Conservation (phyloP, 2,329 filamentous ascomycete species). For the Neofusicoccum kwambonambiense region DNA sequence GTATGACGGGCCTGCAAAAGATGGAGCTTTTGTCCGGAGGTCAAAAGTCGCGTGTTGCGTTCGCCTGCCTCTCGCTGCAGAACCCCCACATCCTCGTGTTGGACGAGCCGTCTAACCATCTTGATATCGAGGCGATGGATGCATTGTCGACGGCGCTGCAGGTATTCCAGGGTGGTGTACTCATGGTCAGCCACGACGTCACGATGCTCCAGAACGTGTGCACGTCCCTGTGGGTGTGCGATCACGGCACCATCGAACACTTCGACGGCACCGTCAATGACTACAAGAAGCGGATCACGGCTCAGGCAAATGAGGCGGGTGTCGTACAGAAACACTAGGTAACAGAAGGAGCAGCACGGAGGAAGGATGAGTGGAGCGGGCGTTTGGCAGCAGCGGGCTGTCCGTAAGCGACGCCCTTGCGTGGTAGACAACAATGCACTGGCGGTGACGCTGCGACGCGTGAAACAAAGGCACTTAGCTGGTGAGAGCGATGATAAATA, state of each 20-base stretch:
- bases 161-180: slow-evolving; percentile 87
- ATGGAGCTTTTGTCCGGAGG: slow-evolving; percentile 93
- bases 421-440: slow-evolving; percentile 5
- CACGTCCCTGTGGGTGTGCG: slow-evolving; percentile 93
- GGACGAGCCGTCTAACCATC: slow-evolving; percentile 96
- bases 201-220: slow-evolving; percentile 98
- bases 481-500: not conserved
- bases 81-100: slow-evolving; percentile 97
- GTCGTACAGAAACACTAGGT: slow-evolving; percentile 65
- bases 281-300: slow-evolving; percentile 94
- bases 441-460: not conserved
- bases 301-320: slow-evolving; percentile 83
- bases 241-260: slow-evolving; percentile 89
- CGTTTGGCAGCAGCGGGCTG: not conserved
- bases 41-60: slow-evolving; percentile 97
- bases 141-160: slow-evolving; percentile 80
- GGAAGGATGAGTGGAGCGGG: not conserved
- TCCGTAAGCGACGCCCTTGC: slow-evolving; percentile 1
- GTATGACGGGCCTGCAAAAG: slow-evolving; percentile 94
- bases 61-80: slow-evolving; percentile 89
- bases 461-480: not conserved
- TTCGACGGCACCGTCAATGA: slow-evolving; percentile 93
- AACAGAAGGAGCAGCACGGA: slow-evolving; percentile 48
- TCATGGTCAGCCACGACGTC: slow-evolving; percentile 99
- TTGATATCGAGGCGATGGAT: slow-evolving; percentile 99